These are phyloP conservation scores for Hirschioporus abietinus DNA, from an alignment of 768 basidiomycete species.

Conservation along the genomic window DNA sequence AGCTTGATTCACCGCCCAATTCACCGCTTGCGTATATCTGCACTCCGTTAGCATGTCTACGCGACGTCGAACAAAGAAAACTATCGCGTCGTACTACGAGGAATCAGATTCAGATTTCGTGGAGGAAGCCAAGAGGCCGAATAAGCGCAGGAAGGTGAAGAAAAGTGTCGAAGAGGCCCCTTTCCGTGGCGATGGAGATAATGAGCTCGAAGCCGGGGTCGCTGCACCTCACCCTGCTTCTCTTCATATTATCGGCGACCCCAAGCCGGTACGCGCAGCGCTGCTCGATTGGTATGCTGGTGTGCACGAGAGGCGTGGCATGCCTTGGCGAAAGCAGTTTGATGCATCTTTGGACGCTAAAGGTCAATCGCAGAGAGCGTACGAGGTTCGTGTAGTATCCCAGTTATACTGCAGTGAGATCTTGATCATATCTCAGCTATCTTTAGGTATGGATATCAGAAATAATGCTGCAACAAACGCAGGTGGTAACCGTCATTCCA, in stretches of 20 bases:
- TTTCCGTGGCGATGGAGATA: background rate
- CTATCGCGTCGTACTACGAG: background rate
- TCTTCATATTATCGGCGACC: conserved; percentile 41
- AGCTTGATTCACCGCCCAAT: too few relatives aligned
- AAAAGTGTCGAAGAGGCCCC: background rate
- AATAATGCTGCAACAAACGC: conserved; percentile 96
- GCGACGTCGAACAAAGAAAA: background rate
- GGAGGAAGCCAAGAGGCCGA: background rate
- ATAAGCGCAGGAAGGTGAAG: background rate
- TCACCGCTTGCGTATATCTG: too few relatives aligned
- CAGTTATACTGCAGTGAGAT: background rate
- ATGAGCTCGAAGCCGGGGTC: background rate
- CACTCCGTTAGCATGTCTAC: background rate
- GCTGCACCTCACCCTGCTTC: conserved; percentile 35
- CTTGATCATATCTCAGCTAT: background rate
- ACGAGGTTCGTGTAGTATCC: conserved; percentile 59
- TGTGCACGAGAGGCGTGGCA: conserved; percentile 63
- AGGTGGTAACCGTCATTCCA: conserved; percentile 88
- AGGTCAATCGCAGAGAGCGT: conserved; percentile 78
- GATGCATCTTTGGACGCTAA: conserved; percentile 46
- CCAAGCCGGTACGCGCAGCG: conserved; percentile 39
- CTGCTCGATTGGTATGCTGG: conserved; percentile 67
- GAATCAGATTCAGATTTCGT: background rate
- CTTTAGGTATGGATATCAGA: conserved; percentile 82
- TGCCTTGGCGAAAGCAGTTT: conserved; percentile 89